Base-by-base conservation (phyloP, 371 early-diverging fungal genomes). In the Saksenaea vasiformis region DNA sequence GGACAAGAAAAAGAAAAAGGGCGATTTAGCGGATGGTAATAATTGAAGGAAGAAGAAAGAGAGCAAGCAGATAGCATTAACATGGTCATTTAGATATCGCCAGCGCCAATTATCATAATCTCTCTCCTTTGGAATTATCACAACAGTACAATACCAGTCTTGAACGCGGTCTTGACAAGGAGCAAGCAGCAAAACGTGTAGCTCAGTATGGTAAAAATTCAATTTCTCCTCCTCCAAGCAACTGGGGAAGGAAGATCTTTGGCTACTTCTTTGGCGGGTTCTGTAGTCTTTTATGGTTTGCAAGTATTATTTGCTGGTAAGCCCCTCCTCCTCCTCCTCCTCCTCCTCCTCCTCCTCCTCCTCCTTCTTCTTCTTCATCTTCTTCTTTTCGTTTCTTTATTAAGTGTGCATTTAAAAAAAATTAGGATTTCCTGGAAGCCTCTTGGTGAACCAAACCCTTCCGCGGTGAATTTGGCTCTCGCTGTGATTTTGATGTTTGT, bases 401-500 rank as follows among this genome's bases (percentile, higher is more conserved):
- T 19, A 53, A 53, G 34, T 15, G 31, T 56, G 56, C 7, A n/a
- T 56, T 2, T 56, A 19, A 53, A 56, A 27, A 22, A n/a, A 1
- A 26, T 5, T 34, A 69, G 69, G 60, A 65, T 76, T 17, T 72
- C 76, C 10, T 80, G 72, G 71, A 47, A 72, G 27, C 80, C 86
- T 8, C 58, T 80, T 2, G 80, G 80, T 19, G 64, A 72, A 0
- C 77, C 75, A 3, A 62, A 66, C n/a, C 78, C 80, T 28, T 60
- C 73, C 15, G 60, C 69, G 43, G 41, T 70, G 5, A 80, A 77
- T 37, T 34, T 80, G 43, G 77, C 74, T 2, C 47, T 80, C 0
- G 80, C 74, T 11, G 58, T 75, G 14, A 71, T 80, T 36, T 36
- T 80, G 8, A 69, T 91, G 24, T 68, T 89, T 53, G 89, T 91